Conservation (phyloP, 176 grass and related monocot species). For the Musa troglodytarum region DNA sequence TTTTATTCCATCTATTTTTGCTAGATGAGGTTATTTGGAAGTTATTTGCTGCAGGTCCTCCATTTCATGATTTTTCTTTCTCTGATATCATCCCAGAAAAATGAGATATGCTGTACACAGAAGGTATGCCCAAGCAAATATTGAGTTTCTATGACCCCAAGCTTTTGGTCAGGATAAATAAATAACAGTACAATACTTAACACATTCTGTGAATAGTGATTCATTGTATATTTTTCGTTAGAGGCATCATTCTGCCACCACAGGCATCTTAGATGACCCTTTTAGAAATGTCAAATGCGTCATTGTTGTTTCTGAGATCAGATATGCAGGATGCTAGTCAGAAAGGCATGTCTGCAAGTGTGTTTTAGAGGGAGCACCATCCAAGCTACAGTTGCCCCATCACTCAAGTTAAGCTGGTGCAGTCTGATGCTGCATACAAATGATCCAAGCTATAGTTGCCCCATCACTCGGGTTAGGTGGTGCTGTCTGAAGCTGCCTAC, state of each 20-base stretch:
- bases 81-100: constrained; percentile 48
- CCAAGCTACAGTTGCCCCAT: not conserved
- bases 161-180: not conserved
- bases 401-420: not conserved
- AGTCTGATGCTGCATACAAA: not conserved
- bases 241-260: not conserved
- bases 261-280: not conserved
- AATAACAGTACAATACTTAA: not conserved
- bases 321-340: not conserved
- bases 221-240: not conserved
- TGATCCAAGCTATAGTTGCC: not conserved
- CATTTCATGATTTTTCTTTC: constrained; percentile 85
- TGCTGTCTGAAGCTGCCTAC: not conserved
- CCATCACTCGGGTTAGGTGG: not conserved
- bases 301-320: not conserved
- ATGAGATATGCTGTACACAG: constrained; percentile 25
- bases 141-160: not conserved
- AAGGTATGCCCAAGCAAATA: not conserved
- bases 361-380: not conserved
- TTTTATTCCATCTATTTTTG: not conserved
- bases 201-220: not conserved
- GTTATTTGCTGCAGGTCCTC: constrained; percentile 36
- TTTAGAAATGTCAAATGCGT: no score
- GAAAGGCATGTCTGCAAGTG: not conserved
- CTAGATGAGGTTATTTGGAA: not conserved